Base-by-base conservation (phyloP, 2,329 filamentous ascomycete genomes). In the Fonsecaea monophora region DNA sequence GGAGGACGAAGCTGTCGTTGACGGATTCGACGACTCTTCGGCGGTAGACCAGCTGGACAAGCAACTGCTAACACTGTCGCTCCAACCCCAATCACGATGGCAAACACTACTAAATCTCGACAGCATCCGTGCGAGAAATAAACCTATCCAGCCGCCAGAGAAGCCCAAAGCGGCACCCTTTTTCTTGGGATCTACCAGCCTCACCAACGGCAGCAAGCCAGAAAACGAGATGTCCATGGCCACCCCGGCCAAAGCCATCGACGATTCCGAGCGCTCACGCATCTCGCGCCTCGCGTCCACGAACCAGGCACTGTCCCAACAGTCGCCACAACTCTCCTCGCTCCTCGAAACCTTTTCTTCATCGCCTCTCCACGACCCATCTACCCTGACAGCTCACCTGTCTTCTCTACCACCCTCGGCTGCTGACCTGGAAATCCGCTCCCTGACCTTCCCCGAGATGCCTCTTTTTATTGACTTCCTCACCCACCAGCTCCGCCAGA, bases 71-170 rank as follows among this genome's bases (percentile, higher is more conserved):
- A 97, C 94, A 0, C 84, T 99, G 64, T 96, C 92, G 78, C 79
- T 98, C 59, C 90, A 98, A 4, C 96, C 95, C 10, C 93, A 91
- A 77, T 92, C 91, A 69, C 87, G 91, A 73, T 99, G 95, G 95
- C 94, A 98, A 78, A 97, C 93, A 0, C 83, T 99, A 13, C 83
- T 99, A 34, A 92, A 99, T 77, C 85, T 99, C 2, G 95, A 99
- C 75, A 82, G 93, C 32, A 97, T 99, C 76, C 79, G 94, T 80
- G 88, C 93, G 78, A 91, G 95, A 68, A 99, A 99, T 80, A 96
- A 95, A 79, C 95, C 96, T 0, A 94, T 89, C 71, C 93, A 97
- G 78, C 87, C 94, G 0, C 94, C 94, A 15, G 97, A 97, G 80
- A 86, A 89, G 6, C 95, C 95, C 0, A 92, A 97, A 77, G 96